Percentiles rank a stretch among this genome's conserved stretches.
phyloP scores from a whole-genome alignment of 2,329 filamentous ascomycete species.

The Ophiostoma pallidulum region DNA sequence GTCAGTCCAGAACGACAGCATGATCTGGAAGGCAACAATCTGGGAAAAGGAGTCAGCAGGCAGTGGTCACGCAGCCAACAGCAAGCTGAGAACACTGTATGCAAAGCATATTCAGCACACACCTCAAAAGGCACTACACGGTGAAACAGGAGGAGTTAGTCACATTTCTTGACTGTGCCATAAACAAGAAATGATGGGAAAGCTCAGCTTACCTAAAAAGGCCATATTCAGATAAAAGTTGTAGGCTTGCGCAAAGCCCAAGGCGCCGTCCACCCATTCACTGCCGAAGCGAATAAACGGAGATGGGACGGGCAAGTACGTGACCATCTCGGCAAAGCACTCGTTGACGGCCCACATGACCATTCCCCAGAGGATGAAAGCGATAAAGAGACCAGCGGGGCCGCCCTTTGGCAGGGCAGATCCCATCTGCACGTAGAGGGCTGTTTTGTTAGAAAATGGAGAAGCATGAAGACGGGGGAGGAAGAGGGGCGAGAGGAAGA shows the following conservation, averaged over 20 bases:
- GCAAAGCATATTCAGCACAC: no score
- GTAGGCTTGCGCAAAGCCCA: slow-evolving; percentile 40
- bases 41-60: no score
- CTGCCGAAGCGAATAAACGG: slow-evolving; percentile 63
- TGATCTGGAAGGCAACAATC: slow-evolving; percentile 50
- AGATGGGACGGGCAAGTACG: slow-evolving; percentile 65
- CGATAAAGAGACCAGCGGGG: slow-evolving; percentile 47
- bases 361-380: slow-evolving; percentile 46
- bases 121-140: slow-evolving; percentile 33
- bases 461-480: no score
- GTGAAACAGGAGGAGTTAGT: no score
- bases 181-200: no score
- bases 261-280: slow-evolving; percentile 30
- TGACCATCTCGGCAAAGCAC: slow-evolving; percentile 64
- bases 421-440: slow-evolving; percentile 51
- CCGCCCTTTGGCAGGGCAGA: slow-evolving; percentile 48
- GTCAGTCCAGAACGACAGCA: slow-evolving; percentile 47
- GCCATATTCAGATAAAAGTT: slow-evolving; percentile 42
- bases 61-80: no score
- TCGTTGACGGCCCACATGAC: slow-evolving; percentile 49
- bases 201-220: no score
- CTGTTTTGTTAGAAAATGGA: slow-evolving; percentile 20
- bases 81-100: no score
- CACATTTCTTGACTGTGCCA: no score
- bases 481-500: not conserved